Evolutionary conservation across 495 filamentous ascomycete genomes (phyloP).

Genomic region (Collariella sp.): DNA sequence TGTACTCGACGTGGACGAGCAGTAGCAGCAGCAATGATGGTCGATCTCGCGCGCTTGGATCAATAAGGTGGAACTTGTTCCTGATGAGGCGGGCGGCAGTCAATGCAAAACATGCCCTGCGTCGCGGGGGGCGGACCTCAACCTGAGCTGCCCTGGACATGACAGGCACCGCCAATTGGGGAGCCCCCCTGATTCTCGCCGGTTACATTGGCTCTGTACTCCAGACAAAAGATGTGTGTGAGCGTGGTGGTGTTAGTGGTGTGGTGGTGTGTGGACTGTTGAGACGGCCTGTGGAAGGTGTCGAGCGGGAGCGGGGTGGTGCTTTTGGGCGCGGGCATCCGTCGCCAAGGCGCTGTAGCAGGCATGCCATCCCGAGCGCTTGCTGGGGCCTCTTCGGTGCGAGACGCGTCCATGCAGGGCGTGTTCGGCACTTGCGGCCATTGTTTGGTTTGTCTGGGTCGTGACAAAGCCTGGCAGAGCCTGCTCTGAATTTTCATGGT

Average conservation of each 20-base stretch:
- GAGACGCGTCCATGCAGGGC: neutral
- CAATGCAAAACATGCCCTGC: neutral
- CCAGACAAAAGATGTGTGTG: neutral
- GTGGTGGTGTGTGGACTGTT: neutral
- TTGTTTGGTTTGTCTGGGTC: neutral
- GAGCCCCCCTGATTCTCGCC: neutral
- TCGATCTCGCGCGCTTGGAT: neutral
- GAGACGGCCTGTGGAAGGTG: neutral
- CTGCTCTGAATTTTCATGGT: neutral
- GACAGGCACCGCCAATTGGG: neutral
- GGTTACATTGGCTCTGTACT: neutral
- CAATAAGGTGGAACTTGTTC: neutral
- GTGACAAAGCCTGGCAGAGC: neutral
- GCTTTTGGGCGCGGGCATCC: conserved; percentile 6
- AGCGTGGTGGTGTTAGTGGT: too few species aligned
- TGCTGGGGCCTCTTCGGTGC: neutral
- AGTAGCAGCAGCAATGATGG: too few species aligned
- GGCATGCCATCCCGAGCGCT: conserved; percentile 2
- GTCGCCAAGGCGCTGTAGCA: conserved; percentile 5
- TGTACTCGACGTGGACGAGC: neutral
- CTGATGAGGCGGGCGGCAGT: neutral
- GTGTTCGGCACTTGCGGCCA: neutral
- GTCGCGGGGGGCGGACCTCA: neutral
- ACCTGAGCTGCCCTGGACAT: too few species aligned
- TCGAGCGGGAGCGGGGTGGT: conserved; percentile 7